Base-by-base conservation (phyloP, 1,284 basidiomycete species). In the Inonotus hispidus region DNA sequence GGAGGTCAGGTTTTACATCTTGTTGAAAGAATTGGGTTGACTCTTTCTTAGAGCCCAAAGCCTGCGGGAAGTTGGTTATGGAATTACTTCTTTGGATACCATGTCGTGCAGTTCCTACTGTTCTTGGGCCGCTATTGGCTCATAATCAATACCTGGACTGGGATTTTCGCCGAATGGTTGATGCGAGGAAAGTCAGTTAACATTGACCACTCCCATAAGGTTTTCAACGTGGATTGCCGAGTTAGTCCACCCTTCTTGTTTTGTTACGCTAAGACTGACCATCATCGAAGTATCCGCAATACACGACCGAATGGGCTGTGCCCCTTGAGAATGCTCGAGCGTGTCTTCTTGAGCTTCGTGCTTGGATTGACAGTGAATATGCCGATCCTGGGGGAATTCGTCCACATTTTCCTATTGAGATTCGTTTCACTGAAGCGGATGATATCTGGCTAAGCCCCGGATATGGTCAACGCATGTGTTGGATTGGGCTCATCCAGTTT, bases 401-500 rank as follows among this genome's bases (percentile, higher is more conserved):
- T 27, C 87, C 92, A 3, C 95, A 99, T 71, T 98, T 95, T 72
- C 92, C 93, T 3, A 82, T 99, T 70, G 96, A 99, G 77, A 87
- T 99, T 64, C 84, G 97, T 10, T 96, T 94, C 74, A 90, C 92
- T 38, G 85, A 86, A 25, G 79, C 81, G 23, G 96, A 99, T 75
- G 92, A 95, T 68, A 93, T 98, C 63, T 98, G 93, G 90, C 79
- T 99, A 52, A 93, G 90, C 70, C 96, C 95, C 13, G 87, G 88
- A 67, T 86, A 86, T 69, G 90, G 89, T 25, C 82, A 87, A 62
- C 80, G 78, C 71, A 95, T 90, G 14, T 92, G 88, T 69, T 99
- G 94, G 89, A 93, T 99, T 63, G 96, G 97, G n/a, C 84, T 98
- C 56, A 85, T 98, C 21, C 92, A 95, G 69, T 99, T 88, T 79